Evolutionary conservation across 176 grass and related monocot species (phyloP).

Genomic region (Avena sativa): DNA sequence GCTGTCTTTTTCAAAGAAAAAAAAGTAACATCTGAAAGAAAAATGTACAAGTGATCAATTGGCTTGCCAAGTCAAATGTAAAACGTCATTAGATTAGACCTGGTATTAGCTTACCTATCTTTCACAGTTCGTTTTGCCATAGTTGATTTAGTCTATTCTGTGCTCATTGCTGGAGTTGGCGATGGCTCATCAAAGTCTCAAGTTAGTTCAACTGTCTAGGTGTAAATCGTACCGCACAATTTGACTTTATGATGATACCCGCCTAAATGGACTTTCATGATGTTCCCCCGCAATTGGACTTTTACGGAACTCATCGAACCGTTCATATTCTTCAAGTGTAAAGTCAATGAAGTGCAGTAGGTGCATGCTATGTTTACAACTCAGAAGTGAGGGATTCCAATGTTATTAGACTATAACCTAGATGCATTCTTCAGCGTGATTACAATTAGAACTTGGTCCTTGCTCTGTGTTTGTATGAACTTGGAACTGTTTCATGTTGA

Average conservation of each 20-base stretch:
- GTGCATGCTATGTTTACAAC: not conserved
- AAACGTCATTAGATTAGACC: not conserved
- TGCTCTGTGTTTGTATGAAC: not conserved
- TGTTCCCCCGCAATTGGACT: not conserved
- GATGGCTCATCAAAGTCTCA: not conserved
- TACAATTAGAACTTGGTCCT: not conserved
- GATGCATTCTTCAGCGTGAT: not conserved
- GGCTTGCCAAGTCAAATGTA: slow-evolving; percentile 31
- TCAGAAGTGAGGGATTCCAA: not conserved
- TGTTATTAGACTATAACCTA: not conserved
- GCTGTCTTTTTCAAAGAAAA: not conserved
- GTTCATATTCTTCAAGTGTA: not conserved
- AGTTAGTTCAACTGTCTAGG: not conserved
- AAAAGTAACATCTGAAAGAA: not conserved
- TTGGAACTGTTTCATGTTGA: not conserved
- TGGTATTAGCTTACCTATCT: slow-evolving; percentile 7
- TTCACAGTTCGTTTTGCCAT: not conserved
- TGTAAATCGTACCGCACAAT: not conserved
- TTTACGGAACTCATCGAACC: not conserved
- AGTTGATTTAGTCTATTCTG: slow-evolving; percentile 17
- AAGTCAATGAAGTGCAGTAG: slow-evolving; percentile 8
- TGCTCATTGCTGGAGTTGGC: not conserved
- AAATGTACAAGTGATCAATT: not conserved
- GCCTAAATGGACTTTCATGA: not conserved
- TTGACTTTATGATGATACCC: not conserved